Percentiles rank a stretch among this genome's conserved stretches.
phyloP scores from a whole-genome alignment of 306 rosid genomes.

The Cyamopsis tetragonoloba region DNA sequence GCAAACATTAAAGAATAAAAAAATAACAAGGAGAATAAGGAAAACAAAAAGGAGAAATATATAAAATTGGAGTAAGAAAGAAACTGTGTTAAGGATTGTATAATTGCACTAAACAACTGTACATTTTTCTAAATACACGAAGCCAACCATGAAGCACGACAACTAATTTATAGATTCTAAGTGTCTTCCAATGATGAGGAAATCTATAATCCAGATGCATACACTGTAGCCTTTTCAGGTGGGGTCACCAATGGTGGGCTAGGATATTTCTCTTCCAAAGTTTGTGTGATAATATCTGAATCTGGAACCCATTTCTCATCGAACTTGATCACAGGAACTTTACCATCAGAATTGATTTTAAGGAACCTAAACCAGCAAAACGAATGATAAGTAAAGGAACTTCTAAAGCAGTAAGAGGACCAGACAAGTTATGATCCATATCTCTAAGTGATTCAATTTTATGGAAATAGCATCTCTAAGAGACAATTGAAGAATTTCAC shows the following conservation, averaged over 20 bases:
- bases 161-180: neutral
- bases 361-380: constrained; percentile 58
- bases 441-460: neutral
- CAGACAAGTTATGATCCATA: neutral
- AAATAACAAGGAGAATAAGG: neutral
- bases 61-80: neutral
- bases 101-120: neutral
- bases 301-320: constrained; percentile 89
- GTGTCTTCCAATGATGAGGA: neutral
- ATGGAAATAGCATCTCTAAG: neutral
- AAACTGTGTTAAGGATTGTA: neutral
- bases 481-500: neutral
- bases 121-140: neutral
- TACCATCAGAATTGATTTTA: constrained; percentile 65
- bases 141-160: neutral
- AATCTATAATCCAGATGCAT: constrained; percentile 27
- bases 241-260: constrained; percentile 79
- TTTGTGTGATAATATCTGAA: constrained; percentile 78
- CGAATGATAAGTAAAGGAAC: constrained; percentile 10
- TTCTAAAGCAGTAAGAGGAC: neutral
- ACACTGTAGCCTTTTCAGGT: constrained; percentile 78
- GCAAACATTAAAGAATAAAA: neutral
- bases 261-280: constrained; percentile 84
- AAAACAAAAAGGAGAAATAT: neutral
- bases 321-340: constrained; percentile 74